These are phyloP conservation scores for Apiospora rasikravindrae DNA, from an alignment of 2,329 filamentous ascomycete species.

Conservation along the genomic window DNA sequence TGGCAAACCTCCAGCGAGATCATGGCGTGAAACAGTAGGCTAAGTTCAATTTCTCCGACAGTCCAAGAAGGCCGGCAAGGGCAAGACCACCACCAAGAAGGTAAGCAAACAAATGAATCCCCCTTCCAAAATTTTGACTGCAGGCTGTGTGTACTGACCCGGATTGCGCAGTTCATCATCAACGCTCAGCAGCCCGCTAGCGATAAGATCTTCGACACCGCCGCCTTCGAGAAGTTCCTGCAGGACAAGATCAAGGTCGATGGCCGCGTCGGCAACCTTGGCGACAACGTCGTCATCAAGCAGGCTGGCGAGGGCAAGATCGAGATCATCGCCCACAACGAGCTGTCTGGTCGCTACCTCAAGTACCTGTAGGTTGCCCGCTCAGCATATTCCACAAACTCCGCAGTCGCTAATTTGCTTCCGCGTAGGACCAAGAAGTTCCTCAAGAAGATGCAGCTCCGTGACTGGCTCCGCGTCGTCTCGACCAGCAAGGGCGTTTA, in stretches of 20 bases:
- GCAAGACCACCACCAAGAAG: constrained; percentile 88
- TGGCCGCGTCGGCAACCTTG: constrained; percentile 96
- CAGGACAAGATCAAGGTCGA: constrained; percentile 99
- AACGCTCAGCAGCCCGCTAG: constrained; percentile 97
- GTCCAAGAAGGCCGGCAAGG: constrained; percentile 67
- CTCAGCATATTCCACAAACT: background rate
- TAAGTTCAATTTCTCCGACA: constrained; percentile 69
- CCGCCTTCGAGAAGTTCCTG: constrained; percentile 99
- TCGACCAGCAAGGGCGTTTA: constrained; percentile 98
- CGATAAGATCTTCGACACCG: constrained; percentile 99
- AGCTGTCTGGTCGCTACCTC: constrained; percentile 98
- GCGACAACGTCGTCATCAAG: constrained; percentile 87
- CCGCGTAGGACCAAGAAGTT: constrained; percentile 94
- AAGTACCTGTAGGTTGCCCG: constrained; percentile 88
- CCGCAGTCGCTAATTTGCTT: constrained; percentile 27
- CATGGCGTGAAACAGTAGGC: constrained; percentile 88
- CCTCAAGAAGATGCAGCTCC: constrained; percentile 99
- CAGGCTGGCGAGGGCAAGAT: constrained; percentile 96
- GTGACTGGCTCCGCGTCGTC: constrained; percentile 99
- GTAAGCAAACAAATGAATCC: constrained; percentile 45
- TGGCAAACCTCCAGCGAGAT: constrained; percentile 47
- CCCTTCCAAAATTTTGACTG: background rate
- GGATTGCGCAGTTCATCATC: constrained; percentile 84
- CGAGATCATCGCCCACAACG: constrained; percentile 95
- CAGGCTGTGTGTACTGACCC: constrained; percentile 18